Conservation (phyloP, 1,139 yeast species). For the Citeromyces siamensis region DNA sequence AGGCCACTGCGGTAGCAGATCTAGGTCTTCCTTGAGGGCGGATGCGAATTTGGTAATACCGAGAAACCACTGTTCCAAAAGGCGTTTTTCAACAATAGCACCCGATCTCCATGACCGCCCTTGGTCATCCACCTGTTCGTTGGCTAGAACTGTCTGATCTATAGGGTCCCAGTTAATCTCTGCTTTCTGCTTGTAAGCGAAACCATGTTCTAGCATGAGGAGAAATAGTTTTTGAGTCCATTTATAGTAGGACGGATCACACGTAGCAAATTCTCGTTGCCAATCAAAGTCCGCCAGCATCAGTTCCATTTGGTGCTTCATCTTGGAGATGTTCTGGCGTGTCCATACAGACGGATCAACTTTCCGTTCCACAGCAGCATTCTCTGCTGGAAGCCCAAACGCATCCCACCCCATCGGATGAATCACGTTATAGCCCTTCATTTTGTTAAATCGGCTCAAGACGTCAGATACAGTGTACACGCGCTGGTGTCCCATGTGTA, state of each 20-base stretch:
- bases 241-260: constrained; percentile 77
- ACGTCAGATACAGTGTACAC: constrained; percentile 89
- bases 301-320: constrained; percentile 69
- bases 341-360: constrained; percentile 84
- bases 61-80: constrained; percentile 85
- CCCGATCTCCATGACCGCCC: constrained; percentile 98
- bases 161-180: constrained; percentile 97
- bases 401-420: constrained; percentile 99
- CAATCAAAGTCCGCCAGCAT: constrained; percentile 90
- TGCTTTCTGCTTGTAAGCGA: constrained; percentile 78
- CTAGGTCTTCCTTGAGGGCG: constrained; percentile 50
- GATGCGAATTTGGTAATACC: constrained; percentile 76
- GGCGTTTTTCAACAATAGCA: constrained; percentile 74
- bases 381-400: constrained; percentile 95
- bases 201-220: constrained; percentile 56
- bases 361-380: constrained; percentile 86
- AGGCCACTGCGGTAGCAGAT: constrained; percentile 66
- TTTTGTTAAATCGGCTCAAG: constrained; percentile 62
- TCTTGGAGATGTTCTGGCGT: constrained; percentile 53
- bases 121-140: constrained; percentile 86
- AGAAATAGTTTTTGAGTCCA: constrained; percentile 87
- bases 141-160: constrained; percentile 87
- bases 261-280: constrained; percentile 85
- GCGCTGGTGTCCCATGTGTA: constrained; percentile 89
- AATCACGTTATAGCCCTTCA: constrained; percentile 65